Evolutionary conservation across 768 basidiomycete genomes (phyloP), one percentile per base, ranked within the genome.

Genomic region (Tylopilus plumbeoviolaceoides): DNA sequence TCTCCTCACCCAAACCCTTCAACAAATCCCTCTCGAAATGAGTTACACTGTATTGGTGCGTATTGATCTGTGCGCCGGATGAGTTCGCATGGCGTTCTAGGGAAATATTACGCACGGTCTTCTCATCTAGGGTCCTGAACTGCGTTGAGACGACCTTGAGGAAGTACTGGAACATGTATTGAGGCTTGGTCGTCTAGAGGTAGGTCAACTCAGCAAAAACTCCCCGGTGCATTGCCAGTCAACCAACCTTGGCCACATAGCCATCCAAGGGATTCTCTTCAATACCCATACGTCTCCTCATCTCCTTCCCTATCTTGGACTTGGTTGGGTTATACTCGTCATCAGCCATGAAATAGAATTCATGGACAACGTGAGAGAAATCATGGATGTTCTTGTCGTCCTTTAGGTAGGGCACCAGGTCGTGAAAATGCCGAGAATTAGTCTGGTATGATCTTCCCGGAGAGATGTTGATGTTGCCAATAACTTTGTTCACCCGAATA

Each of bases 151-250:
- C 97, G 42, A 99, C 95, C 72, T 99, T 99, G 64, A 99, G 78
- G 83, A 98, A 98, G 72, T 98, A 95, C 66, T 98, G 93, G 81
- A 93, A 97, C 92, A 97, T 94, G 69, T 91, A 95, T 59, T 92
- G 81, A 23, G 85, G 71, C 64, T 89, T 88, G 59, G 70, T 74
- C 1, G 92, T 93, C 87, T 90, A 53, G 2, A 18, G 28, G 28
- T 3, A 35, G 10, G 28, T 7, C 1, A 17, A 20, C 43, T 63
- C 18, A 59, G 41, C 35, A 54, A 41, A 38, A 38, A 43, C 18
- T 56, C 49, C 11, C 20, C 12, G 17, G 15, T 42, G 28, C 42
- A 18, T 38, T 4, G 17, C 36, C n/a, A 31, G 35, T 44, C n/a
- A 12, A 71, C 78, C 21, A 58, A 88, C 84, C 64, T 75, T 76